A percentile compares a stretch with the other conserved stretches of the same genome.
Conservation (phyloP, 768 basidiomycete species). For the Rhizopogon rudus region DNA sequence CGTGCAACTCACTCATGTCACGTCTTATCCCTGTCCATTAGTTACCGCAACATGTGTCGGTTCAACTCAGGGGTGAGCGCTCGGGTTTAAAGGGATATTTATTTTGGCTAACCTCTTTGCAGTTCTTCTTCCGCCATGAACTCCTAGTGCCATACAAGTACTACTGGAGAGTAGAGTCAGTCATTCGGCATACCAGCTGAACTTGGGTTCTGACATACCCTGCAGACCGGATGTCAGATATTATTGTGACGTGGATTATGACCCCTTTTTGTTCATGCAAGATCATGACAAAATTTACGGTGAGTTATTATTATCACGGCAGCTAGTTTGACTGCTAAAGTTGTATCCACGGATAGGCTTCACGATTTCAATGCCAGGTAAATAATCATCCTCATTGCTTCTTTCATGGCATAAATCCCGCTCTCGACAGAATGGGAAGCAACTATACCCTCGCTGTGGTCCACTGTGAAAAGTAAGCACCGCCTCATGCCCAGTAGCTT, state of each 20-base stretch:
- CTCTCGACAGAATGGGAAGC: constrained; percentile 43
- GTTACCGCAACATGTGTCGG: constrained; percentile 77
- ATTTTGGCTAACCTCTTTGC: constrained; percentile 5
- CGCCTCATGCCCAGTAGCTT: constrained; percentile 27
- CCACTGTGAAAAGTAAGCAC: constrained; percentile 44
- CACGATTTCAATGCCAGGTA: constrained; percentile 49
- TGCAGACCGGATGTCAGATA: constrained; percentile 45
- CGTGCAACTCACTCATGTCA: background rate
- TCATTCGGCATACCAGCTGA: background rate
- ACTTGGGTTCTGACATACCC: background rate
- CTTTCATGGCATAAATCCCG: background rate
- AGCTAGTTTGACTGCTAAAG: background rate
- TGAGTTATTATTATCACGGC: constrained; percentile 5
- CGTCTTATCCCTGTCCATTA: constrained; percentile 8
- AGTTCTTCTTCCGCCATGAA: constrained; percentile 56
- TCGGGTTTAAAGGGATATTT: background rate
- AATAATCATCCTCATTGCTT: too few species aligned
- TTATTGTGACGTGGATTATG: constrained; percentile 46
- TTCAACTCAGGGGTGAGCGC: constrained; percentile 61
- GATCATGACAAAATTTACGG: constrained; percentile 50
- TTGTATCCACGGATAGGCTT: constrained; percentile 35
- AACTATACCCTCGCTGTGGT: constrained; percentile 65
- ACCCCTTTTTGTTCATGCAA: constrained; percentile 55
- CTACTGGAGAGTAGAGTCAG: constrained; percentile 61
- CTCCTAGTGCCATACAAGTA: constrained; percentile 49